These are phyloP conservation scores for Teunomyces aglyptinius DNA, from an alignment of 805 yeast genomes.

Conservation along the genomic window DNA sequence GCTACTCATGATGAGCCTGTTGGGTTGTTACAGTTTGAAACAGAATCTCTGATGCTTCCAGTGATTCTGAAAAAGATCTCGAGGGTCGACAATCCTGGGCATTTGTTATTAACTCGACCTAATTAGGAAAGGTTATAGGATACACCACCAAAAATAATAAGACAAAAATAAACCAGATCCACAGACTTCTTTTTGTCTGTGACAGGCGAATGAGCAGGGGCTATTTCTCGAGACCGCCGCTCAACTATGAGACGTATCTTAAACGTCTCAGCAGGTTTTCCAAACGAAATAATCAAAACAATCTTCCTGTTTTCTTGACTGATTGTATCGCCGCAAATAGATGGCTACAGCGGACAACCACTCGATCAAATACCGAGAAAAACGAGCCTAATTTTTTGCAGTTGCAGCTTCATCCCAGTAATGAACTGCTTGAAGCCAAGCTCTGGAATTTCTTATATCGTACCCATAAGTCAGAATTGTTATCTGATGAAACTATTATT, in stretches of 20 bases:
- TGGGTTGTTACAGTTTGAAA: neutral
- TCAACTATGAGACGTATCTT: conserved; percentile 26
- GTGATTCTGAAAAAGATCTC: neutral
- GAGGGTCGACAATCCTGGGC: neutral
- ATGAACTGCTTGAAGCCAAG: conserved; percentile 4
- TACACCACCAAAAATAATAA: neutral
- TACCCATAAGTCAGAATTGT: neutral
- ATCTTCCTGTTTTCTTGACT: conserved; percentile 8
- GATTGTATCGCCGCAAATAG: conserved; percentile 26
- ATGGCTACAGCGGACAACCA: conserved; percentile 12
- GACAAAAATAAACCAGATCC: neutral
- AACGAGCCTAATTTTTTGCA: neutral
- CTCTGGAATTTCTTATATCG: conserved; percentile 4
- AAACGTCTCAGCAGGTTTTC: conserved; percentile 13
- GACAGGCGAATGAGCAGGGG: neutral
- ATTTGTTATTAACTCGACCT: conserved; percentile 4
- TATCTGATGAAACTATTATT: conserved; percentile 7
- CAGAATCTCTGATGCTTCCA: neutral
- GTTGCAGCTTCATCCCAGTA: neutral
- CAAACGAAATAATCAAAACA: neutral
- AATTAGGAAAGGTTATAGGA: conserved; percentile 13
- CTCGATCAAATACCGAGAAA: neutral
- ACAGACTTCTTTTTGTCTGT: neutral
- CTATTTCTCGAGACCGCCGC: conserved; percentile 19
- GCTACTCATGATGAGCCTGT: neutral